phyloP scores from a whole-genome alignment of 805 yeast species.

The Maudiozyma turicensis region DNA sequence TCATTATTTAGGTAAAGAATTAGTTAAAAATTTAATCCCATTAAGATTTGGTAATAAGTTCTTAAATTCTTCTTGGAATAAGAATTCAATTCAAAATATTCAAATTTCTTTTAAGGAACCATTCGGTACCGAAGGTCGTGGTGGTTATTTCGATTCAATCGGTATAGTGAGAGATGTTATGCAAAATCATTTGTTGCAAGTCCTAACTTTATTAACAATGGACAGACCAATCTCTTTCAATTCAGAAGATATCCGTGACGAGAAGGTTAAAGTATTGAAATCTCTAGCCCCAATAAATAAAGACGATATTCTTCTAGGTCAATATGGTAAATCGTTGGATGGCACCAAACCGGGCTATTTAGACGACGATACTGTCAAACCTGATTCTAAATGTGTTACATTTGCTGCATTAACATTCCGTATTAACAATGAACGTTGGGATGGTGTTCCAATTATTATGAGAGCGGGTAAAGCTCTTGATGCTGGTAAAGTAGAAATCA shows the following conservation, averaged over 20 bases:
- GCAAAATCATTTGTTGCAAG: constrained; percentile 94
- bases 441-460: constrained; percentile 89
- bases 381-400: constrained; percentile 78
- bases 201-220: constrained; percentile 84
- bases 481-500: constrained; percentile 86
- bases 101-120: constrained; percentile 94
- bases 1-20: constrained; percentile 93
- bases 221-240: constrained; percentile 88
- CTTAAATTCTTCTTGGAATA: constrained; percentile 80
- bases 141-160: constrained; percentile 90
- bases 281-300: constrained; percentile 61
- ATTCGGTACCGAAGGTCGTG: constrained; percentile 97
- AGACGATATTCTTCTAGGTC: constrained; percentile 71
- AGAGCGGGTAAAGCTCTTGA: constrained; percentile 96
- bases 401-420: constrained; percentile 76
- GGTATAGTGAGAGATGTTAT: constrained; percentile 96
- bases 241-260: constrained; percentile 91
- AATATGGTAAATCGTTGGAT: constrained; percentile 73
- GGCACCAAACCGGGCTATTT: constrained; percentile 83
- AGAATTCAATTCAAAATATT: constrained; percentile 61
- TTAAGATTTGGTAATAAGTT: constrained; percentile 85
- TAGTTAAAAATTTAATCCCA: constrained; percentile 88
- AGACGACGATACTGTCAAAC: constrained; percentile 83
- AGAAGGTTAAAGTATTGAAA: constrained; percentile 84
- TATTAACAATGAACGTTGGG: constrained; percentile 93